Evolutionary conservation across 495 filamentous ascomycete species (phyloP).

Genomic region (Xylaria curta): DNA sequence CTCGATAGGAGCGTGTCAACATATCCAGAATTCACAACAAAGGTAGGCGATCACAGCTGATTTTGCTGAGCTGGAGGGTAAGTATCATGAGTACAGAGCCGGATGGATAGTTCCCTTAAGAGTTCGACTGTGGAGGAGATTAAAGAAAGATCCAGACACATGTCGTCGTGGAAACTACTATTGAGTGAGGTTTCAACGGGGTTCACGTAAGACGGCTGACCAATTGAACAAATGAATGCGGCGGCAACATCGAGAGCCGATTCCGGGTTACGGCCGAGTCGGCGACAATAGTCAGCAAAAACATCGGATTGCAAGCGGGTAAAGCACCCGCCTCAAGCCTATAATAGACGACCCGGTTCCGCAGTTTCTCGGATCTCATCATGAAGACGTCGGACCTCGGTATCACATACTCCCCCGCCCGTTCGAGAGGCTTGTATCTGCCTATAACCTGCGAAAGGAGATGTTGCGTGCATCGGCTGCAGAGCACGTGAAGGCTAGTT

Average conservation of each 20-base stretch:
- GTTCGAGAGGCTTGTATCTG: conserved; percentile 59
- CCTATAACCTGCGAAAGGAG: conserved; percentile 54
- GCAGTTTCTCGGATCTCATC: conserved; percentile 50
- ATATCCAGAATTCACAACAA: conserved; percentile 67
- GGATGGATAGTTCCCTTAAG: conserved; percentile 27
- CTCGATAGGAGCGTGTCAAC: conserved; percentile 59
- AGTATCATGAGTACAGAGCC: conserved; percentile 54
- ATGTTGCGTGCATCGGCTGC: conserved; percentile 62
- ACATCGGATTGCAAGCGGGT: conserved; percentile 67
- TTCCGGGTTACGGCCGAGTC: conserved; percentile 71
- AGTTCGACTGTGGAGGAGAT: conserved; percentile 67
- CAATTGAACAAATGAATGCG: too few species aligned
- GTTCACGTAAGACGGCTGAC: too few species aligned
- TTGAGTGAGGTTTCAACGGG: too few species aligned
- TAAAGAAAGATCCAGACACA: conserved; percentile 61
- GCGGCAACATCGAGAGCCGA: conserved; percentile 32
- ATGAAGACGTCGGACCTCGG: conserved; percentile 58
- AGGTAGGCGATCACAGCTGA: conserved; percentile 46
- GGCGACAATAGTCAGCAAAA: conserved; percentile 64
- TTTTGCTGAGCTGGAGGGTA: conserved; percentile 47
- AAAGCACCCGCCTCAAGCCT: conserved; percentile 68
- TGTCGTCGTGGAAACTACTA: conserved; percentile 37
- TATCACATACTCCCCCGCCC: conserved; percentile 68
- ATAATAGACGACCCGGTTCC: conserved; percentile 33
- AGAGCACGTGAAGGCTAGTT: conserved; percentile 55